phyloP scores from a whole-genome alignment of 164 flowering plant genomes.

The Chimonanthus salicifolius region DNA sequence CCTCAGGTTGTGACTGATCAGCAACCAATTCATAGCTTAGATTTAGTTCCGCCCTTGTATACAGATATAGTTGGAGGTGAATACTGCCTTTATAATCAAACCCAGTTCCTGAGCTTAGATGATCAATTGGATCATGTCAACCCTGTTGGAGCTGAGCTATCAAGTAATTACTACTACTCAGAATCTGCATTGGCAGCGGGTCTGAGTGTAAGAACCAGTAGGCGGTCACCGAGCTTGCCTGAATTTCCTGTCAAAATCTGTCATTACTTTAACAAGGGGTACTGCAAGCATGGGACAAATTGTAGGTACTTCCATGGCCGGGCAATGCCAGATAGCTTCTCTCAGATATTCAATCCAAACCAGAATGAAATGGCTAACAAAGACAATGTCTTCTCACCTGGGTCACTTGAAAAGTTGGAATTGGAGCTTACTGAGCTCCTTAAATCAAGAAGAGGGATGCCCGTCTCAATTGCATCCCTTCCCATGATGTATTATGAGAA shows the following conservation, averaged over 20 bases:
- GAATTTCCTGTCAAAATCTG: slow-evolving; percentile 58
- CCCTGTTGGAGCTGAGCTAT: slow-evolving; percentile 17
- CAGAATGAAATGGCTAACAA: slow-evolving; percentile 33
- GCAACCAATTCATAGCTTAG: slow-evolving; percentile 23
- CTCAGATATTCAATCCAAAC: slow-evolving; percentile 27
- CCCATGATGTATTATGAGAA: slow-evolving; percentile 77
- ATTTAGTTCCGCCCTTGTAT: slow-evolving; percentile 23
- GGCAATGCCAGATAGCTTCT: slow-evolving; percentile 31
- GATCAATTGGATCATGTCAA: slow-evolving; percentile 41
- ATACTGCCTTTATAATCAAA: slow-evolving; percentile 29
- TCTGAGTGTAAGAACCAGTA: slow-evolving; percentile 24
- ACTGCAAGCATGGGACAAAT: slow-evolving; percentile 72
- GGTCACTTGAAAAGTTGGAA: slow-evolving; percentile 73
- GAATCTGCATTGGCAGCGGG: slow-evolving; percentile 29
- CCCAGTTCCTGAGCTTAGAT: slow-evolving; percentile 38
- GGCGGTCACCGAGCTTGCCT: slow-evolving; percentile 29
- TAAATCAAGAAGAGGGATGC: slow-evolving; percentile 58
- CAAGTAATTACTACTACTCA: slow-evolving; percentile 26
- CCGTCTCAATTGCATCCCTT: slow-evolving; percentile 81
- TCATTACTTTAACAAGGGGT: slow-evolving; percentile 70
- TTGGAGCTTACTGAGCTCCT: slow-evolving; percentile 65
- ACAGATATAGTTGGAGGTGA: slow-evolving; percentile 35
- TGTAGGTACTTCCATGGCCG: slow-evolving; percentile 76
- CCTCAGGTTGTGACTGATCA: slow-evolving; percentile 26
- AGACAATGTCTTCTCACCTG: slow-evolving; percentile 46